Evolutionary conservation across 1,139 yeast species (phyloP), one percentile per base, ranked within the genome.

Genomic region (Pichia sp.): DNA sequence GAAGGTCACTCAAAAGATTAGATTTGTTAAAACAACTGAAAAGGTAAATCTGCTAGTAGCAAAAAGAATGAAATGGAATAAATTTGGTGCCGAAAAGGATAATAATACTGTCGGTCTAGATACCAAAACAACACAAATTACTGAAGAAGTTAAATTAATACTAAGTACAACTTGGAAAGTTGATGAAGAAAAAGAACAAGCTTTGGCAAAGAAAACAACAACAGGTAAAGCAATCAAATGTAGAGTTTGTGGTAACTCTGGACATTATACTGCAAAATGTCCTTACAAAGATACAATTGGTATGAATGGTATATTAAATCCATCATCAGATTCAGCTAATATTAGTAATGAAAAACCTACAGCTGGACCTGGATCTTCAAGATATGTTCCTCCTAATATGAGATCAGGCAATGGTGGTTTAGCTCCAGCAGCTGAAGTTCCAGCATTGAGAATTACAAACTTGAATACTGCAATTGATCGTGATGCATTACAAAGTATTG

Each of bases 211-310:
- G 57, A 46, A 44, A 31, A 70, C 71, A 58, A 74, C 72, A 44
- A 33, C 36, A 10, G 69, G 69, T 50, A 51, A 51, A 34, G 75
- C 73, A 57, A 67, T 78, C 56, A 62, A 61, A 42, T 92, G 98
- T 80, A 86, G 97, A 79, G 74, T 78, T 52, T 92, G 99, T 84
- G 84, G 85, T 56, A 97, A 96, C 64, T 86, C 82, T 58, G 53
- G 53, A n/a, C 99, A 92, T 76, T 88, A 83, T 78, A 86, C 97
- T 39, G 74, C 90, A 66, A 83, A 86, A 72, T 92, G 99, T 85
- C 98, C 98, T 57, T 88, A 83, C 77, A 90, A 86, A 72, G 95
- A 86, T 62, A 86, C 94, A 40, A 75, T 92, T 68, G 94, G 90
- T 38, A 75, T 75, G 42, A 71, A 70, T 45, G 59, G 67, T 27